These are phyloP conservation scores for Seminavis robusta DNA, from an alignment of 108 stramenopile genomes.

Conservation along the genomic window DNA sequence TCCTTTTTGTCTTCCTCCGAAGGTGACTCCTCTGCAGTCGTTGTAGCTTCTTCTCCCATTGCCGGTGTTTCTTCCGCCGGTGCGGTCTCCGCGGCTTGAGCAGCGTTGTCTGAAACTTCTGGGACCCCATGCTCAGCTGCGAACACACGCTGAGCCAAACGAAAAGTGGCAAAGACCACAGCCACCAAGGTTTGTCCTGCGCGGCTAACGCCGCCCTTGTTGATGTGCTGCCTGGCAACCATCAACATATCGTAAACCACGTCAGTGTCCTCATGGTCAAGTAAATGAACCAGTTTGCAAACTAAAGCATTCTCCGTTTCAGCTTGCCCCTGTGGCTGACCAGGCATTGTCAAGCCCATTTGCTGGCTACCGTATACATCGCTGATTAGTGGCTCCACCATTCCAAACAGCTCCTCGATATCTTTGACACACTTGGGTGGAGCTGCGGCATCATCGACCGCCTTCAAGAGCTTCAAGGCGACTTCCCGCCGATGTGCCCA, in stretches of 20 bases:
- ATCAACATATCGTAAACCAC: constrained; percentile 73
- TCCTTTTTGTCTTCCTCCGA: constrained; percentile 3
- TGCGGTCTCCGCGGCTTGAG: background rate
- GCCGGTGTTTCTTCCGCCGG: background rate
- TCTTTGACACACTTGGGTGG: constrained; percentile 46
- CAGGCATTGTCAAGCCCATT: background rate
- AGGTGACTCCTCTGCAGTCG: background rate
- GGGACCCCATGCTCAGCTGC: constrained; percentile 26
- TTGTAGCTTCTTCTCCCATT: background rate
- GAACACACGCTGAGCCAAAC: constrained; percentile 67
- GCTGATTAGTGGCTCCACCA: constrained; percentile 86
- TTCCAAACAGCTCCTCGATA: constrained; percentile 81
- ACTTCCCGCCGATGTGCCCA: constrained; percentile 87
- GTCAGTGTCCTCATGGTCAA: constrained; percentile 86
- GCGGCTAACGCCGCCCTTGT: constrained; percentile 54
- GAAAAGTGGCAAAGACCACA: constrained; percentile 79
- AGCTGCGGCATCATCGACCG: constrained; percentile 47
- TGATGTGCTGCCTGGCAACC: constrained; percentile 66
- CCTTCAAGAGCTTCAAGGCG: constrained; percentile 66
- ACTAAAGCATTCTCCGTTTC: constrained; percentile 59
- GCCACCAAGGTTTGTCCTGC: constrained; percentile 73
- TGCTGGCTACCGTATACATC: constrained; percentile 40
- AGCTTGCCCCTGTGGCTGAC: background rate
- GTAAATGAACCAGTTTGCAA: constrained; percentile 87
- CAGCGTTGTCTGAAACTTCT: background rate